Evolutionary conservation across 2,329 filamentous ascomycete genomes (phyloP).

Genomic region (Cercospora sp.): DNA sequence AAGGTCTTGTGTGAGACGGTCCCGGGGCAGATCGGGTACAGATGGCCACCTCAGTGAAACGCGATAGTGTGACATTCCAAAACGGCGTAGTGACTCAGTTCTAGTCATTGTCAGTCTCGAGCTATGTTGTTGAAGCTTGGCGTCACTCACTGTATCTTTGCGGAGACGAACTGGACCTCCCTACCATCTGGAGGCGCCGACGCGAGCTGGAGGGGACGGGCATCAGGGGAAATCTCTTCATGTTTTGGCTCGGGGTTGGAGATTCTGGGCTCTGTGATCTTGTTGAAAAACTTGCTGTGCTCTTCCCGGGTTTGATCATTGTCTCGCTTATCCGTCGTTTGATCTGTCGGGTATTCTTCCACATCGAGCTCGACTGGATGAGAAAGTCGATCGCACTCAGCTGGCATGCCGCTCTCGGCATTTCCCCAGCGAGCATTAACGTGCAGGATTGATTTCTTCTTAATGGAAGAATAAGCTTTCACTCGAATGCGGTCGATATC

Average conservation of each 20-base stretch:
- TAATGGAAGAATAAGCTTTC: background rate
- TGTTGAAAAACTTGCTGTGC: background rate
- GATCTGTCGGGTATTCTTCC: background rate
- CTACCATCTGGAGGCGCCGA: background rate
- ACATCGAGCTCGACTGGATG: background rate
- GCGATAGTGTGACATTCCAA: background rate
- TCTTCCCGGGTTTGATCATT: background rate
- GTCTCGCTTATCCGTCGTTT: background rate
- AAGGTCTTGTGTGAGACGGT: background rate
- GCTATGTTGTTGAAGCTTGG: background rate
- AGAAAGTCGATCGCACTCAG: background rate
- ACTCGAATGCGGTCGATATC: background rate
- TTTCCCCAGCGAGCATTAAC: background rate
- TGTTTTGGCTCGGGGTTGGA: background rate
- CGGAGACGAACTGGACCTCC: background rate
- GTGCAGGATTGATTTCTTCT: background rate
- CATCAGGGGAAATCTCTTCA: background rate
- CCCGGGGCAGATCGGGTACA: background rate
- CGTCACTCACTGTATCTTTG: background rate
- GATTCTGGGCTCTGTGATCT: background rate
- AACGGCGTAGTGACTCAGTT: background rate
- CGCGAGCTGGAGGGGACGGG: background rate
- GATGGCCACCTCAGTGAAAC: background rate
- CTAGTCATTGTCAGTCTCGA: background rate
- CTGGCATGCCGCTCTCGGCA: background rate